These are phyloP conservation scores for Diaporthe citri DNA, from an alignment of 2,329 filamentous ascomycete genomes.

Conservation along the genomic window DNA sequence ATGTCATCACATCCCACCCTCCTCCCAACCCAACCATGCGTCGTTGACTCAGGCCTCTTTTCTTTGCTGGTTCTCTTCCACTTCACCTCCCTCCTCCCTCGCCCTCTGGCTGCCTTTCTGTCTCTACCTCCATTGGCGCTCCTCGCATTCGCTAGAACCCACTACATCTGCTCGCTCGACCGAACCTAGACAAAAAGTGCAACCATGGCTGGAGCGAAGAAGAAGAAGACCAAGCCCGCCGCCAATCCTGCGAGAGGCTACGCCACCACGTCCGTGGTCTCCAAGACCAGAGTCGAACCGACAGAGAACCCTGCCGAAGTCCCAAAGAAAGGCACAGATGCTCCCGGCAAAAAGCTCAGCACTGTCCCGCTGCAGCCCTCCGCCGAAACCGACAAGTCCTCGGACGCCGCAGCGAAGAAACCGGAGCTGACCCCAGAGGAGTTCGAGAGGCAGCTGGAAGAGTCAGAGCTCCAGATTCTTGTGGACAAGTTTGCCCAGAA, in stretches of 20 bases:
- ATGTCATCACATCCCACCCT: constrained; percentile 19
- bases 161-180: constrained; percentile 4
- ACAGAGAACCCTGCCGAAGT: constrained; percentile 48
- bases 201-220: constrained; percentile 79
- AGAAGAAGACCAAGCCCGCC: constrained; percentile 94
- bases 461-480: constrained; percentile 88
- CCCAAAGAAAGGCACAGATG: constrained; percentile 42
- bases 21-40: constrained; percentile 7
- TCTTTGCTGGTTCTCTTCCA: constrained; percentile 6
- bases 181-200: not conserved
- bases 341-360: constrained; percentile 40
- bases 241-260: constrained; percentile 92
- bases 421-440: constrained; percentile 81
- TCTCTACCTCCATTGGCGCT: constrained; percentile 10
- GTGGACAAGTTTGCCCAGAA: constrained; percentile 88
- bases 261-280: constrained; percentile 92
- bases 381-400: constrained; percentile 42
- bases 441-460: constrained; percentile 88
- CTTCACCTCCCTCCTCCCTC: not conserved
- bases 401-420: constrained; percentile 50
- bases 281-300: constrained; percentile 78
- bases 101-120: not conserved
- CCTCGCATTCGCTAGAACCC: not conserved
- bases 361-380: constrained; percentile 41
- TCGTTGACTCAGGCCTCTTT: constrained; percentile 20